phyloP scores from a whole-genome alignment of 192 early-diverging fungal species.

The Podila horticola region DNA sequence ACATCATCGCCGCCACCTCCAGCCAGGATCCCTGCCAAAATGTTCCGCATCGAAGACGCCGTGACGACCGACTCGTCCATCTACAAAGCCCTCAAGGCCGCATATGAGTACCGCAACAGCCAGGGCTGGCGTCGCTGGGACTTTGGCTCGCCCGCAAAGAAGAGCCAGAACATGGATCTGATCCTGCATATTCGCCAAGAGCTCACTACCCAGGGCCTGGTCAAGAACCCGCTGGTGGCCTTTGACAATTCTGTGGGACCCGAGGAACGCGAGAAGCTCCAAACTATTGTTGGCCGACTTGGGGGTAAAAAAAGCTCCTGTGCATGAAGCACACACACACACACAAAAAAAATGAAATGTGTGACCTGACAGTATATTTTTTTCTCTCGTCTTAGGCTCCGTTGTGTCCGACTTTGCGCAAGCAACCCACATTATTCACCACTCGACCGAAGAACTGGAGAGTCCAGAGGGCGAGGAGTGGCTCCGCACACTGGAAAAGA shows the following conservation, averaged over 20 bases:
- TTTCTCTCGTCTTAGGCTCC: constrained; percentile 23
- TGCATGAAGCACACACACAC: no score
- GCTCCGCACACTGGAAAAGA: constrained; percentile 70
- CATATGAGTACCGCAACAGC: constrained; percentile 50
- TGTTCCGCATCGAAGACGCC: constrained; percentile 52
- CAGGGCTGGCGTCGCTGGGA: constrained; percentile 58
- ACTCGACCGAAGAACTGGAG: constrained; percentile 52
- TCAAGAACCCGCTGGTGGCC: constrained; percentile 49
- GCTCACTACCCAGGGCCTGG: constrained; percentile 25
- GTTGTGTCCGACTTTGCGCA: constrained; percentile 19
- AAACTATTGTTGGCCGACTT: constrained; percentile 28
- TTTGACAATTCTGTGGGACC: constrained; percentile 39
- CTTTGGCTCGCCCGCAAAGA: constrained; percentile 28
- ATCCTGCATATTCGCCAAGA: constrained; percentile 40
- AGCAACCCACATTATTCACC: constrained; percentile 64
- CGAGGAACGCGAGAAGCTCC: constrained; percentile 42
- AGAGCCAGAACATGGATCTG: constrained; percentile 50
- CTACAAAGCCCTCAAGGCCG: constrained; percentile 53
- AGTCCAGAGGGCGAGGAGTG: constrained; percentile 63
- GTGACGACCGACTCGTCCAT: constrained; percentile 36
- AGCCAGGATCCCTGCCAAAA: constrained; percentile 54
- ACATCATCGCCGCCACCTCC: constrained; percentile 16
- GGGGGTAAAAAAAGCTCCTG: constrained; percentile 47
- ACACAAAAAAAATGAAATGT: no score
- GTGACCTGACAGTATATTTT: neutral